A percentile compares a stretch with the other conserved stretches of the same genome.
Evolutionary conservation across 2,329 filamentous ascomycete genomes (phyloP).

Genomic region (Trichoderma brevicompactum): DNA sequence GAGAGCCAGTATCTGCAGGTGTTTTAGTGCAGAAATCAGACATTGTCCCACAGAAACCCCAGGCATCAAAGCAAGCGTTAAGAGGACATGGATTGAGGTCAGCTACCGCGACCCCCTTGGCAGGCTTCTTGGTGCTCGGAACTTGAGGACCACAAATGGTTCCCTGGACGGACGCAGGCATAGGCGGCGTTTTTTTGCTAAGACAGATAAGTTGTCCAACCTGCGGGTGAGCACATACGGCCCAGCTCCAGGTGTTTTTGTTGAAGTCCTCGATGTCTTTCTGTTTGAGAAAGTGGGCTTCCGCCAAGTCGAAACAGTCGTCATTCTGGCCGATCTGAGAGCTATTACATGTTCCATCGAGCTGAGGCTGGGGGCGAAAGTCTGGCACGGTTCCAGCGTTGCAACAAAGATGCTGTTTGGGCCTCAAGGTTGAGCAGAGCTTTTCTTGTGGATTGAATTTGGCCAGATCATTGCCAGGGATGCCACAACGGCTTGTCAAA

Average conservation of each 20-base stretch:
- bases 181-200: slow-evolving; percentile 36
- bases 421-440: slow-evolving; percentile 37
- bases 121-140: slow-evolving; percentile 31
- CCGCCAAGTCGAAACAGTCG: slow-evolving; percentile 43
- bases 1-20: slow-evolving; percentile 38
- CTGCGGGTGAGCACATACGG: slow-evolving; percentile 34
- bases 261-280: slow-evolving; percentile 41
- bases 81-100: slow-evolving; percentile 40
- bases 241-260: slow-evolving; percentile 41
- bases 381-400: slow-evolving; percentile 34
- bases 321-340: slow-evolving; percentile 44
- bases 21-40: slow-evolving; percentile 45
- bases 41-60: slow-evolving; percentile 49
- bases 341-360: slow-evolving; percentile 43
- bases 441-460: slow-evolving; percentile 40
- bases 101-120: slow-evolving; percentile 30
- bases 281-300: slow-evolving; percentile 37
- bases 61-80: slow-evolving; percentile 43
- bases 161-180: slow-evolving; percentile 35
- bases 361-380: slow-evolving; percentile 23
- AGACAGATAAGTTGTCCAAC: slow-evolving; percentile 34
- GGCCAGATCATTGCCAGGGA: slow-evolving; percentile 41
- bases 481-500: slow-evolving; percentile 44
- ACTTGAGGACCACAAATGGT: slow-evolving; percentile 40
- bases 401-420: slow-evolving; percentile 46